Evolutionary conservation across 805 yeast genomes (phyloP), one percentile per base, ranked within the genome.

Genomic region (Kurtzmaniella fragi): DNA sequence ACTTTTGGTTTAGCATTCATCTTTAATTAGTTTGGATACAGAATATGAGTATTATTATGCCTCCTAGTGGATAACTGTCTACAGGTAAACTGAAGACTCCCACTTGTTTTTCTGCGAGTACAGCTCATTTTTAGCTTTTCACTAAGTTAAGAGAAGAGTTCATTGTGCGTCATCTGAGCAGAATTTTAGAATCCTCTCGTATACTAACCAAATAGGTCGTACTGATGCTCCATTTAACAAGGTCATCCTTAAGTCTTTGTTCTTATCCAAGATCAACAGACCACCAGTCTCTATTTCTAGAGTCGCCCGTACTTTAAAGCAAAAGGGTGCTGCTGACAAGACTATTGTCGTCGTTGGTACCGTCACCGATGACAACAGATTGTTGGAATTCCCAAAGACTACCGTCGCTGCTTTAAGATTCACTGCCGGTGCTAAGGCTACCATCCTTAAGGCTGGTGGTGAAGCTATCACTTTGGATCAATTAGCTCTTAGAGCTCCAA

Each of bases 161-260:
- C 38, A 34, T 39, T 48, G 62, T 56, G 64, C 62, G 74, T 59
- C 63, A 56, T 64, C 61, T 58, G 73, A 70, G 75, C 75, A 70
- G 75, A 70, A 61, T 28, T 31, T 38, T 56, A 54, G 56, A 40
- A n/a, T 14, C 14, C 16, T 14, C 31, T 28, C 31, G 14, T 14
- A n/a, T 13, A 14, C 15, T 28, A 31, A 23, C 14, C 14, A 44
- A 43, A 41, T 38, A 46, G 95, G 96, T 80, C 96, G 99, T 79
- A 91, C 98, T 64, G 97, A 90, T 72, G 88, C 95, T 74, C 82
- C 90, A 68, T 93, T 93, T 95, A 93, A 93, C 96, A 88, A 86
- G 82, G 88, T 90, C 62, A 73, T 93, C 77, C 84, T 93, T 71
- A 88, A 75, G 73, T 78, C 91, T 67, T 83, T 93, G 73, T 93